Evolutionary conservation across 371 early-diverging fungal genomes (phyloP), one percentile per base, ranked within the genome.

Genomic region (Gilbertella persicaria): DNA sequence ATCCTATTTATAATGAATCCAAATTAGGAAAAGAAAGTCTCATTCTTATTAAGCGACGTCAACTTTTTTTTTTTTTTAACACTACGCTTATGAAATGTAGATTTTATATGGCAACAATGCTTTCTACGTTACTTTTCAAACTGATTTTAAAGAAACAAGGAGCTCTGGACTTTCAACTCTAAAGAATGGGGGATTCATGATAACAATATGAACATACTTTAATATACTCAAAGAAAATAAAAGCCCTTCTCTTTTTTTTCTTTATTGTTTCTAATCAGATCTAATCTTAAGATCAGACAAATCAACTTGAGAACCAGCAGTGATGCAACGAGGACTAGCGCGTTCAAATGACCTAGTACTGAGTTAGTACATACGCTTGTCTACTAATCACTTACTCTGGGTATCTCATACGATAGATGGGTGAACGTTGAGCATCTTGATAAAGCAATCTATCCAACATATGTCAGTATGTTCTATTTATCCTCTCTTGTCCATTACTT

Each of bases 401-500:
- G 50, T 77, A 65, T 65, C 78, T 62, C 69, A 71, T 58, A 44
- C 78, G 78, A 24, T 73, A 53, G 39, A 77, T 66, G 8, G 71
- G 78, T 21, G 74, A 59, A 49, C 73, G 73, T 42, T 77, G 64
- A 46, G 73, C 73, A n/a, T 73, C 74, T 59, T 73, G 74, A 28
- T 48, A 55, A 44, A 77, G 47, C 21, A 77, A 57, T 61, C 73
- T 77, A 54, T 50, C 23, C 62, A 48, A 57, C 67, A 69, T 50
- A 33, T n/a, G n/a, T n/a, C n/a, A n/a, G n/a, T n/a, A 29, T 5
- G 4, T 21, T 19, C 7, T 24, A 0, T 35, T 6, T 28, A 5
- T 23, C 25, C 24, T 4, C 17, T 30, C 17, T 26, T 38, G 37
- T 38, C 12, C 33, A 21, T 58, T 67, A 75, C 75, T 66, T 63